Conservation (phyloP, 2,329 filamentous ascomycete genomes). For the Boeremia exigua region DNA sequence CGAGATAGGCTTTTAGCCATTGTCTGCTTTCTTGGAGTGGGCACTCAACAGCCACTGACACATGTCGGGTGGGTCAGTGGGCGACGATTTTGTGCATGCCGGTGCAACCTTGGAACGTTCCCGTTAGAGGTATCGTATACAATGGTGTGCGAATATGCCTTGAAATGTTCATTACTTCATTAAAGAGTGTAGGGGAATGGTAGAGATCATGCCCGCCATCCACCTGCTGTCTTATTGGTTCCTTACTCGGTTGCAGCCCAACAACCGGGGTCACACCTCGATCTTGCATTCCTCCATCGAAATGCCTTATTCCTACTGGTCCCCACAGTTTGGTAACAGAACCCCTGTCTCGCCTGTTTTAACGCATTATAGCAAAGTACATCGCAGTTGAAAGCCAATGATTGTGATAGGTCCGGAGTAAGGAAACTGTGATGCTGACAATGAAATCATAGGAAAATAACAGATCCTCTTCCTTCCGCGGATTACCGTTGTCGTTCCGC, state of each 20-base stretch:
- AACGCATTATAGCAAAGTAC: constrained; percentile 11
- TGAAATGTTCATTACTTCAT: constrained; percentile 11
- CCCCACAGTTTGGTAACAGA: background rate
- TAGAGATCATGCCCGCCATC: background rate
- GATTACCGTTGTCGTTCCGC: background rate
- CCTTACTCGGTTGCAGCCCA: background rate
- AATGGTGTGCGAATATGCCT: background rate
- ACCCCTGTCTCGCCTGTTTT: constrained; percentile 11
- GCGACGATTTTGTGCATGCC: background rate
- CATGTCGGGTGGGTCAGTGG: background rate
- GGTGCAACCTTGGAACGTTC: background rate
- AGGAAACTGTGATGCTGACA: constrained; percentile 5
- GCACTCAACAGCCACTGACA: background rate
- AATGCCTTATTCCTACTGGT: constrained; percentile 4
- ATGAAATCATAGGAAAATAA: background rate
- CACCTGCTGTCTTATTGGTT: background rate
- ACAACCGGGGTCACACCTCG: constrained; percentile 2
- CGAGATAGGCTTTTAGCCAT: background rate
- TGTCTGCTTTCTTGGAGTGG: background rate
- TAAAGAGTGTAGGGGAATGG: background rate
- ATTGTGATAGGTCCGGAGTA: constrained; percentile 1
- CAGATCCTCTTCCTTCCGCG: background rate
- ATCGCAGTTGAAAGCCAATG: background rate
- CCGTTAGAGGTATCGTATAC: no score
- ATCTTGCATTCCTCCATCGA: constrained; percentile 5